Percentiles rank a stretch among this genome's conserved stretches.
Conservation (phyloP, 306 rosid species). For the Ceratonia siliqua region DNA sequence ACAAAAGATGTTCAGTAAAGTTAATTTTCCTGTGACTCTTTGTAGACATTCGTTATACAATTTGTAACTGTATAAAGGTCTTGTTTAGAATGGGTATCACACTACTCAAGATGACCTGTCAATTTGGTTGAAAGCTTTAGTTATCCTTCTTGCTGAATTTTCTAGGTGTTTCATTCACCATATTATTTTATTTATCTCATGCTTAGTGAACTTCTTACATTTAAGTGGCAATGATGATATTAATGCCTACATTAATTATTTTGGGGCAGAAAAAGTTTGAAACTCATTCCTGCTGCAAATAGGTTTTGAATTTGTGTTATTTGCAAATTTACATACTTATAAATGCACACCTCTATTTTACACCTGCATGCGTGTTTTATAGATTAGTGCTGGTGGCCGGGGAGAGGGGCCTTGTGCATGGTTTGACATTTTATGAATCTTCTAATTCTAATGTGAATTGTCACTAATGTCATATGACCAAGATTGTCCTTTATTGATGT, state of each 20-base stretch:
- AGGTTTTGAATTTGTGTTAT: not conserved
- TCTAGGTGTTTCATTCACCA: not conserved
- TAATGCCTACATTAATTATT: too few relatives aligned
- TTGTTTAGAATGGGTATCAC: not conserved
- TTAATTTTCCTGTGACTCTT: not conserved
- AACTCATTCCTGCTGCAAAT: not conserved
- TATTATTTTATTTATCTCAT: not conserved
- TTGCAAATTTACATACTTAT: not conserved
- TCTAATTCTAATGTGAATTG: too few relatives aligned
- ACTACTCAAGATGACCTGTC: not conserved
- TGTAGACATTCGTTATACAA: not conserved
- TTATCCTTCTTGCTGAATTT: not conserved
- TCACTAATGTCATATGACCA: too few relatives aligned
- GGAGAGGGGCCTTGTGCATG: too few relatives aligned
- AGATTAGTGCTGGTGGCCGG: not conserved
- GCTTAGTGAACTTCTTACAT: not conserved
- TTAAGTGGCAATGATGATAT: not conserved
- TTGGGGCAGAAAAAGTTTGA: not conserved
- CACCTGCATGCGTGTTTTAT: not conserved
- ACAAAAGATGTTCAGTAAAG: not conserved
- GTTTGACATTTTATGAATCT: too few relatives aligned
- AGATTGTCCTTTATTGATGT: too few relatives aligned
- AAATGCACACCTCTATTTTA: not conserved
- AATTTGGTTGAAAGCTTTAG: not conserved
- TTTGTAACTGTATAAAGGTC: not conserved